Evolutionary conservation across 495 filamentous ascomycete species (phyloP), one percentile per base, ranked within the genome.

Genomic region (Aspergillus affinis): DNA sequence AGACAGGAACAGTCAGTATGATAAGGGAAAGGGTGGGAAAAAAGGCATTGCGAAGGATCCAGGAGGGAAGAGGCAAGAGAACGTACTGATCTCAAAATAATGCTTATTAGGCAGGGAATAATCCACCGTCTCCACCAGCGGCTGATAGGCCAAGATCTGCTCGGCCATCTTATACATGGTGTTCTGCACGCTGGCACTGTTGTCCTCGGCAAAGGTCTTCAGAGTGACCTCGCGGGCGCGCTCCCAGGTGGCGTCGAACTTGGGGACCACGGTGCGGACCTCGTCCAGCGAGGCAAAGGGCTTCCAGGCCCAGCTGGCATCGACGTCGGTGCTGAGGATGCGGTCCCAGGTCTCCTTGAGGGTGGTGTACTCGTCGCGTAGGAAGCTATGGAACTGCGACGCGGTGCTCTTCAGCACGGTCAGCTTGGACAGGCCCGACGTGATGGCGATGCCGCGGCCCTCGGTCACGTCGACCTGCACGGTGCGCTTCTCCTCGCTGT

Each of bases 91-190:
- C 74, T 97, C 94, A 70, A 97, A 98, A 77, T 96, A 98, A 74
- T 98, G 94, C 79, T 96, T 97, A 78, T 98, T 98, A 20, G 94
- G 94, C 69, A 98, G 79, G 13, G 86, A 82, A 69, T 97, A 98
- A 64, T 88, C 84, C 44, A 92, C 90, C 13, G 83, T 77, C 47
- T 90, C 85, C 10, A 91, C 82, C 72, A 86, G 77, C 29, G 90
- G 85, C 56, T 82, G 91, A 26, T 78, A 84, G 18, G 81, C 90
- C 63, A 98, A 79, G 63, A 98, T 97, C 77, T 89, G 82, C 72
- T 93, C 87, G 59, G 83, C 84, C 94, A 98, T 98, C 82, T 96
- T 93, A 77, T 96, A 98, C 94, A 98, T 97, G 58, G 93, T 97
- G 62, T 88, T 87, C 82, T 98, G 94, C 18, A 98, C 94, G 67